phyloP scores from a whole-genome alignment of 352 stramenopile genomes.

The Globisporangium okanoganense region DNA sequence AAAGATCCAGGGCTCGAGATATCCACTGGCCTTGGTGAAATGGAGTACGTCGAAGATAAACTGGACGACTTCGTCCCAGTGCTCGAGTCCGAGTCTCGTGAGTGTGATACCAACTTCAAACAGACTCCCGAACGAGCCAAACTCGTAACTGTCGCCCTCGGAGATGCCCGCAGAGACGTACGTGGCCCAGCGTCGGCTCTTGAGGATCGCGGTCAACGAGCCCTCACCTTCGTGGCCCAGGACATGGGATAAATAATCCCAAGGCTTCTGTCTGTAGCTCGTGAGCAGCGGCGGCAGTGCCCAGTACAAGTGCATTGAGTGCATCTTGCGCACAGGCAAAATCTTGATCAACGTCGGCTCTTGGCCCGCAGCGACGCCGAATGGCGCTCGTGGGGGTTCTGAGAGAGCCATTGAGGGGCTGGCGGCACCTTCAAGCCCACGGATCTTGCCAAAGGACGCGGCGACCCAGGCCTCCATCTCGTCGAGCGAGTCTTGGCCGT shows the following conservation, averaged over 20 bases:
- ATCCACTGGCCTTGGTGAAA: slow-evolving; percentile 7
- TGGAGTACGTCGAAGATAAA: slow-evolving; percentile 46
- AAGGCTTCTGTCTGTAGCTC: slow-evolving; percentile 46
- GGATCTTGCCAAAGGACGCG: slow-evolving; percentile 47
- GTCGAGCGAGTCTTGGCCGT: slow-evolving; percentile 55
- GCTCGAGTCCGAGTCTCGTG: slow-evolving; percentile 32
- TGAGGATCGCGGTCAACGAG: slow-evolving; percentile 39
- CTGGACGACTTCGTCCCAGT: slow-evolving; percentile 41
- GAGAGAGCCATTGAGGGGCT: background rate
- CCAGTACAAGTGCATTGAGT: slow-evolving; percentile 48
- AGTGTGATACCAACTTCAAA: slow-evolving; percentile 57
- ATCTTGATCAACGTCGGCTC: slow-evolving; percentile 32
- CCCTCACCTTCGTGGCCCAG: slow-evolving; percentile 51
- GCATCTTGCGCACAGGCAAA: slow-evolving; percentile 41
- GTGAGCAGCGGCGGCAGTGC: slow-evolving; percentile 38
- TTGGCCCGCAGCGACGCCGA: slow-evolving; percentile 27
- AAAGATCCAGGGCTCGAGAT: slow-evolving; percentile 46
- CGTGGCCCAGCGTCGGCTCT: slow-evolving; percentile 35
- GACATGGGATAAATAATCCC: slow-evolving; percentile 42
- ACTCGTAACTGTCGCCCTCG: slow-evolving; percentile 55
- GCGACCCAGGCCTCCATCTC: slow-evolving; percentile 49
- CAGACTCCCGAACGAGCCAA: slow-evolving; percentile 48
- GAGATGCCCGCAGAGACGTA: slow-evolving; percentile 43
- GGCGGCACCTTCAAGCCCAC: background rate
- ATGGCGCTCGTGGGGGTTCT: slow-evolving; percentile 13